Evolutionary conservation across 208 protist species (phyloP).

Genomic region (Trypanosoma avium): DNA sequence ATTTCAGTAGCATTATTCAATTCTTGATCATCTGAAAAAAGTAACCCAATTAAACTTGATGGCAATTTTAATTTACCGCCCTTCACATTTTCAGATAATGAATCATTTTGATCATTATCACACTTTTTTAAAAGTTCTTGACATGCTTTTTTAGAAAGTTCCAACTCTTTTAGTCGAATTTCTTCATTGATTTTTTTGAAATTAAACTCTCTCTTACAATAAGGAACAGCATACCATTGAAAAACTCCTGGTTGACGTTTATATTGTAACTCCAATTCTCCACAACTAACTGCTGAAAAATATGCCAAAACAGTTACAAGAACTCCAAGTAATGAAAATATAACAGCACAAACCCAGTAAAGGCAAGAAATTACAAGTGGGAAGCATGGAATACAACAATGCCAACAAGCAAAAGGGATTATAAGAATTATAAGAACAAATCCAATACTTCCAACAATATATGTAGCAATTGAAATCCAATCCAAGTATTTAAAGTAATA

Average conservation of each 20-base stretch:
- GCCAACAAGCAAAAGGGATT: constrained; percentile 14
- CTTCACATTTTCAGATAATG: no score
- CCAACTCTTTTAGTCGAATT: not conserved
- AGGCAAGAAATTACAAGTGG: constrained; percentile 17
- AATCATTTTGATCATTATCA: not conserved
- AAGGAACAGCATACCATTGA: constrained; percentile 27
- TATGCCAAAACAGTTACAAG: constrained; percentile 12
- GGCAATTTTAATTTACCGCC: no score
- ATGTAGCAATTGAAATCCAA: constrained; percentile 9
- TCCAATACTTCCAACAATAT: constrained; percentile 12
- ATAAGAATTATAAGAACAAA: constrained; percentile 15
- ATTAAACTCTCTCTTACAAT: constrained; percentile 16
- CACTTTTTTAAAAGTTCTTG: not conserved
- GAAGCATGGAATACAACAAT: constrained; percentile 13
- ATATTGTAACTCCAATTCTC: constrained; percentile 27
- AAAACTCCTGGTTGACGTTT: constrained; percentile 24
- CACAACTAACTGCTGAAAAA: constrained; percentile 13
- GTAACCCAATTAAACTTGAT: no score
- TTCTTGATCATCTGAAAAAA: no score
- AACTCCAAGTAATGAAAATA: constrained; percentile 19
- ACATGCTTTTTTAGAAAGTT: not conserved
- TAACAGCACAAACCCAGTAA: constrained; percentile 29
- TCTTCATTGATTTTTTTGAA: not conserved
- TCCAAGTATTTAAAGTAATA: not conserved
- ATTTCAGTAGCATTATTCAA: no score